Conservation (phyloP, 2,329 filamentous ascomycete species). For the Coniochaeta hoffmannii region DNA sequence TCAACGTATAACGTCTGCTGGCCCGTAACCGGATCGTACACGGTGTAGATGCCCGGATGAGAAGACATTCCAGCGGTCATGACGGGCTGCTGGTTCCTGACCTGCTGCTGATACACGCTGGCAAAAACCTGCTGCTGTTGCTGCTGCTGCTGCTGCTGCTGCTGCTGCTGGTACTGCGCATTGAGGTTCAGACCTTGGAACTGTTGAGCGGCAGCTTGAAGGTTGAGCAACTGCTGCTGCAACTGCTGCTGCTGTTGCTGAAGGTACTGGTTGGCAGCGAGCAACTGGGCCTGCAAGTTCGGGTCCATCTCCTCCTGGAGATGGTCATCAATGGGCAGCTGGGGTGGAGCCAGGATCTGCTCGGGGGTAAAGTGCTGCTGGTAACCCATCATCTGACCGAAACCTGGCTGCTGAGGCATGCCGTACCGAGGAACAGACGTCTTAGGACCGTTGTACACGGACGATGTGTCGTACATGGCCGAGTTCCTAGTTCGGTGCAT, state of each 20-base stretch:
- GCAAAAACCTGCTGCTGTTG: slow-evolving; percentile 19
- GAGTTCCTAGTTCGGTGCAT: slow-evolving; percentile 32
- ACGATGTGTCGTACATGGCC: slow-evolving; percentile 34
- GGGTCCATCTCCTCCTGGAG: slow-evolving; percentile 75
- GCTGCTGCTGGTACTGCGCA: slow-evolving; percentile 44
- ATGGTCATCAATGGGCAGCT: slow-evolving; percentile 65
- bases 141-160: slow-evolving; percentile 40
- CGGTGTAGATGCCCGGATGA: slow-evolving; percentile 70
- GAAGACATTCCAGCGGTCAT: slow-evolving; percentile 44
- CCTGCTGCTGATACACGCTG: slow-evolving; percentile 39
- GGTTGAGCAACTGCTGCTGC: slow-evolving; percentile 81
- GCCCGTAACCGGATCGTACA: slow-evolving; percentile 80
- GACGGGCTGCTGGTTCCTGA: slow-evolving; percentile 58
- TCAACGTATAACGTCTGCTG: slow-evolving; percentile 78
- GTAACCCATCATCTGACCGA: slow-evolving; percentile 14
- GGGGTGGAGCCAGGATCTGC: slow-evolving; percentile 78
- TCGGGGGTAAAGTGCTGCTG: slow-evolving; percentile 66
- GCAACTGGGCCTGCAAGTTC: slow-evolving; percentile 76
- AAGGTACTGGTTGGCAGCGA: slow-evolving; percentile 86
- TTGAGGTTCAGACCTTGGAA: slow-evolving; percentile 70
- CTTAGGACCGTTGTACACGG: slow-evolving; percentile 44
- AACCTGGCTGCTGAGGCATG: slow-evolving; percentile 18
- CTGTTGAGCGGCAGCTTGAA: slow-evolving; percentile 78
- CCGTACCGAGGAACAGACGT: slow-evolving; percentile 47
- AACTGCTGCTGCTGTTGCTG: slow-evolving; percentile 92